Evolutionary conservation across 1,284 basidiomycete species (phyloP), one percentile per base, ranked within the genome.

Genomic region (Schizophyllum commune): DNA sequence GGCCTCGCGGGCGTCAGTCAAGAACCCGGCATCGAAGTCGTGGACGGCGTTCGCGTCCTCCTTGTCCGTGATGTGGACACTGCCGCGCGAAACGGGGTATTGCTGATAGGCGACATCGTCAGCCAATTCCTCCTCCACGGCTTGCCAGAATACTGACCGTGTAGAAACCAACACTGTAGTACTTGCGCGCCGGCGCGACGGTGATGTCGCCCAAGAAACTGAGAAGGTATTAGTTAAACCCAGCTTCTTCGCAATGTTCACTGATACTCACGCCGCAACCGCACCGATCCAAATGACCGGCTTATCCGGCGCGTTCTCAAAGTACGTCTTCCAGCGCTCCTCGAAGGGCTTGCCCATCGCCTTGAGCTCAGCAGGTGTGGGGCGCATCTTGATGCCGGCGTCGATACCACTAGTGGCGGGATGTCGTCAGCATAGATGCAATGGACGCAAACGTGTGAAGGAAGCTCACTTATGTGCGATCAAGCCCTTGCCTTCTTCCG

Each of bases 381-480:
- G 83, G 8, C 83, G 76, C 15, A 81, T 65, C 66, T 83, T 84
- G 63, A 80, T 72, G 1, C 78, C 81, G 4, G 74, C 73, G 58
- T 83, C 80, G 51, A 76, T 62, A 5, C 69, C 71, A 59, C 81
- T 83, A 55, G 32, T 21, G n/a, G n/a, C n/a, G n/a, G n/a, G n/a
- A n/a, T n/a, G n/a, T n/a, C n/a, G n/a, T n/a, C n/a, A n/a, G n/a
- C n/a, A n/a, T n/a, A n/a, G n/a, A n/a, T n/a, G n/a, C n/a, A n/a
- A n/a, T n/a, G n/a, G n/a, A n/a, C n/a, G n/a, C n/a, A n/a, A n/a
- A n/a, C n/a, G n/a, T n/a, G n/a, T n/a, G n/a, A n/a, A n/a, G n/a
- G n/a, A n/a, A 56, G 32, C 73, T 55, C 20, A 85, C 83, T 82
- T 84, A 65, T 77, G 71, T 0, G 81, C 76, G 66, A 84, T 74